phyloP scores from a whole-genome alignment of 345 rosid species.

The Brassica napus region DNA sequence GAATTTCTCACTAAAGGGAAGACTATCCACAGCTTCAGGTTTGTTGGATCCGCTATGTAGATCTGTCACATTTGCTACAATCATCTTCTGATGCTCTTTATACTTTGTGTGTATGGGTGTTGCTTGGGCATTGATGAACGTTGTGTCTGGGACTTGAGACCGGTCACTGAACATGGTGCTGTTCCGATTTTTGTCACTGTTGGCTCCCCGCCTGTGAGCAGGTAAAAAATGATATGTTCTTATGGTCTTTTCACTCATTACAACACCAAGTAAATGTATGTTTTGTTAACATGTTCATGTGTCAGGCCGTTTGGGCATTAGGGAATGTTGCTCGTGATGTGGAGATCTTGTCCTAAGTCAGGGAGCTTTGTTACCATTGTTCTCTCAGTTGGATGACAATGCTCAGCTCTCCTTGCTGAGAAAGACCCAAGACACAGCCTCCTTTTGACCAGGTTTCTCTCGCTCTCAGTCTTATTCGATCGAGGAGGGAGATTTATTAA shows the following conservation, averaged over 20 bases:
- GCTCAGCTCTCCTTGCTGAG: slow-evolving; percentile 43
- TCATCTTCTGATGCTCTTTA: not conserved
- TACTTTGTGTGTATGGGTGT: slow-evolving; percentile 36
- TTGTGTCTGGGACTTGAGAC: slow-evolving; percentile 87
- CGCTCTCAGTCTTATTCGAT: not conserved
- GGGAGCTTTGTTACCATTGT: slow-evolving; percentile 39
- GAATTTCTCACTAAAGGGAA: slow-evolving; percentile 70
- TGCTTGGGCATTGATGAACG: slow-evolving; percentile 88
- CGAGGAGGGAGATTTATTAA: not conserved
- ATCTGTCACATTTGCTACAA: not conserved
- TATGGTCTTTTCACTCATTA: not conserved
- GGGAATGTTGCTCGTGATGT: slow-evolving; percentile 45
- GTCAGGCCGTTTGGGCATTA: slow-evolving; percentile 43
- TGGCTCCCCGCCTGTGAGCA: slow-evolving; percentile 85
- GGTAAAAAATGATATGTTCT: slow-evolving; percentile 48
- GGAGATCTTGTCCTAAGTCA: slow-evolving; percentile 42
- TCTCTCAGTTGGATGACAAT: slow-evolving; percentile 41
- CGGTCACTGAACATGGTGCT: slow-evolving; percentile 80
- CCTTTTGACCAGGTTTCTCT: slow-evolving; percentile 70
- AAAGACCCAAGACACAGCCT: slow-evolving; percentile 71
- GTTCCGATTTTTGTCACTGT: slow-evolving; percentile 71
- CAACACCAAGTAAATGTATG: not conserved
- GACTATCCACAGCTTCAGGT: slow-evolving; percentile 92
- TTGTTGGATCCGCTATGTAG: not conserved
- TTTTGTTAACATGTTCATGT: not conserved